Evolutionary conservation across 371 early-diverging fungal species (phyloP), one percentile per base, ranked within the genome.

Genomic region (Phascolomyces articulosus): DNA sequence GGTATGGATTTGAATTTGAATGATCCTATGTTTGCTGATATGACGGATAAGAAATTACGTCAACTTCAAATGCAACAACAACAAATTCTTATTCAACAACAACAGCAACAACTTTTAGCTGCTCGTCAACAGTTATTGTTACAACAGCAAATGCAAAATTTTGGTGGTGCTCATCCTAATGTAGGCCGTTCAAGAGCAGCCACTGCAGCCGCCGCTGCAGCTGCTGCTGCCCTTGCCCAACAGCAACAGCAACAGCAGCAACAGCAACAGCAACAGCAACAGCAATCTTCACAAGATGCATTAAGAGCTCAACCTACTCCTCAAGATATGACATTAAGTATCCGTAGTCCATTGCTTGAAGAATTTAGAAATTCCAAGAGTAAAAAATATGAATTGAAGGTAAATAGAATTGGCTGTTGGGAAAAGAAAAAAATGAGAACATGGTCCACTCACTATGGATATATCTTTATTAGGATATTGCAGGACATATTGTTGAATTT

Each of bases 321-420:
- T 13, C 76, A 78, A 44, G 80, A 74, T 40, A 68, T 77, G 54
- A 60, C 78, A 10, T 31, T 80, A 38, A 86, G 83, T 15, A 85
- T 88, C 53, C 91, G 96, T 56, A 94, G 94, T 71, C 83, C 88
- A 4, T 69, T 96, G 31, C 81, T 98, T 55, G 97, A 97, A 61
- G 98, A 97, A 67, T 98, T 98, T 75, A 85, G 96, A 67, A 93
- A 89, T 74, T 94, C 93, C 80, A 96, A 96, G 85, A 93, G 84
- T 74, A 91, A 90, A 71, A 96, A 95, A 74, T 96, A 91, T 72
- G 97, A 98, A 74, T 84, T 98, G 44, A 85, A 87, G 77, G 85
- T 81, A 73, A 69, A 73, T n/a, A n/a, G n/a, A n/a, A n/a, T n/a
- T n/a, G n/a, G n/a, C n/a, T n/a, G n/a, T n/a, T n/a, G n/a, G n/a